Percentiles rank a stretch among this genome's conserved stretches.
Conservation (phyloP, 768 basidiomycete genomes). For the Cyclocybe aegerita region DNA sequence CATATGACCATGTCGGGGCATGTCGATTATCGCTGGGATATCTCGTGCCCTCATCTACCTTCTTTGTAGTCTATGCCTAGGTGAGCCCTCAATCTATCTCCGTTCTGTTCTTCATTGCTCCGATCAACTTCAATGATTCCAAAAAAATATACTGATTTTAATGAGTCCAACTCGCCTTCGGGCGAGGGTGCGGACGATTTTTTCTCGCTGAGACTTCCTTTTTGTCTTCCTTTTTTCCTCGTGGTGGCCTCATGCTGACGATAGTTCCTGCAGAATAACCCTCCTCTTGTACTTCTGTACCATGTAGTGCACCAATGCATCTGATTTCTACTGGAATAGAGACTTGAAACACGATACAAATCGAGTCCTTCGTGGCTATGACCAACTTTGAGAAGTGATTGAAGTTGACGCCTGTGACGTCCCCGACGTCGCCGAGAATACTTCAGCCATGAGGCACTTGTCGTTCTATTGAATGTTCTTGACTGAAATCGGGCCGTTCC, state of each 20-base stretch:
- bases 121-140: conserved; percentile 36
- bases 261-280: conserved; percentile 1
- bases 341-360: too few relatives aligned
- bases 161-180: conserved; percentile 43
- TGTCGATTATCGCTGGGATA: conserved; percentile 49
- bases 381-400: too few relatives aligned
- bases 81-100: conserved; percentile 19
- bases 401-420: too few relatives aligned
- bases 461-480: too few relatives aligned
- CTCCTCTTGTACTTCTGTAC: not conserved
- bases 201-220: conserved; percentile 34
- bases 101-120: conserved; percentile 5
- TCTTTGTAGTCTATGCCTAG: conserved; percentile 14
- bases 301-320: too few relatives aligned
- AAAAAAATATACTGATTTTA: conserved; percentile 49
- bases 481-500: too few relatives aligned
- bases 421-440: too few relatives aligned
- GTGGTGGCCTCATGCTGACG: conserved; percentile 2
- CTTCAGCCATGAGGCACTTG: too few relatives aligned
- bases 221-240: conserved; percentile 7
- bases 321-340: too few relatives aligned
- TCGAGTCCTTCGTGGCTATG: too few relatives aligned
- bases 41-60: conserved; percentile 4
- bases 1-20: conserved; percentile 36
- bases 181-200: conserved; percentile 33